Base-by-base conservation (phyloP, 495 filamentous ascomycete species). In the Sporormia fimetaria region DNA sequence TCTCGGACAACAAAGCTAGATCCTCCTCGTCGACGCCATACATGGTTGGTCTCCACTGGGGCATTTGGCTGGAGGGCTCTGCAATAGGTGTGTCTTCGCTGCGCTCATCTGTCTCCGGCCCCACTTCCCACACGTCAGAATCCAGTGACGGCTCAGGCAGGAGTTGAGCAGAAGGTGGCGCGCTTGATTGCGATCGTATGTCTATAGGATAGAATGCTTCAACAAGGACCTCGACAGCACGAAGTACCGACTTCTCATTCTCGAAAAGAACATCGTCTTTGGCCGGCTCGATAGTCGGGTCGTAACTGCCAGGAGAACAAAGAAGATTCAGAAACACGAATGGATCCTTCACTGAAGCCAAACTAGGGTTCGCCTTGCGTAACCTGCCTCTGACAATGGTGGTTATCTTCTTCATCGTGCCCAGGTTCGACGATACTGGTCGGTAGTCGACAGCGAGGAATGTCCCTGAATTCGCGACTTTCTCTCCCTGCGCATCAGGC, bases 201-300 rank as follows among this genome's bases (percentile, higher is more conserved):
- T 1, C 17, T 18, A 23, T 21, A 43, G 47, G 4, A 41, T 44
- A 43, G 26, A 38, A 42, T 12, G 28, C 43, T 14, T 26, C 28
- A 14, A 54, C 33, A 4, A 56, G 24, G 22, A 37, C 42, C 17
- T 80, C 71, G 2, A 78, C 66, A 3, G 69, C 44, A 3, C 57
- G 51, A 3, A 80, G 17, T 3, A 93, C 39, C 2, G 47, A 3
- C 0, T 73, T 56, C 21, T 75, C 65, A 29, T 90, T 64, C 20
- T 69, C 64, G 54, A 98, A 94, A 0, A 94, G 38, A 2, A 95
- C 73, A 57, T 94, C 80, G 47, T 95, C 81, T 56, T 98, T 98
- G 0, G 80, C 73, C 0, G 87, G 87, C 53, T 96, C 87, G 37
- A 96, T 68, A 51, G 94, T 96, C 2, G 74, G 69, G 63, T 96